Evolutionary conservation across 1,139 yeast species (phyloP), one percentile per base, ranked within the genome.

Genomic region (Candida anutae): DNA sequence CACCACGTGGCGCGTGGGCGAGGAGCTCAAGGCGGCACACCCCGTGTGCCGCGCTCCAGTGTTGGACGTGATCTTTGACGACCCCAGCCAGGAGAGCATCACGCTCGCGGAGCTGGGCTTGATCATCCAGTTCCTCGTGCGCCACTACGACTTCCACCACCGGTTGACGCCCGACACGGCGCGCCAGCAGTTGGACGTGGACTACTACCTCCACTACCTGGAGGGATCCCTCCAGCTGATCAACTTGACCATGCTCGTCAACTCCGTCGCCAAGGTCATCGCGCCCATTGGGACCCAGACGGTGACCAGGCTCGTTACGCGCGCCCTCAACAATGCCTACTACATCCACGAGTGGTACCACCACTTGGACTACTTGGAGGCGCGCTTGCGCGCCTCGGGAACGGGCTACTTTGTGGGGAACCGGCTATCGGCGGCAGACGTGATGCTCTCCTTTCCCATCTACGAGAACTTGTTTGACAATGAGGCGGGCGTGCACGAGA

Each of bases 21-120:
- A 50, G 22, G 75, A 63, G 21, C 50, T 74, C 23, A 62, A 60
- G 34, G 58, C 66, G 23, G 61, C 73, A 6, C 79, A 74, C 39
- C 77, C 78, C 4, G 45, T 68, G 17, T 81, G 80, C 1, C 72
- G 71, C 41, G 54, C 73, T 2, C 82, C 83, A 0, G 46, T 74
- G 4, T 46, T 74, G 25, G 73, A 69, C 31, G 55, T 74, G 13
- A 43, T 50, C n/a, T 60, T 53, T 31, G 62, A 53, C 16, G 69
- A 69, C 42, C 46, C 50, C 31, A 13, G 15, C 11, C 9, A 17
- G 19, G 10, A 17, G 8, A 36, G 40, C 36, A 28, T 57, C 14
- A 46, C 49, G 29, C 47, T 70, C 22, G 66, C 64, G 4, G 77
- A 71, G 41, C 58, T 65, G 29, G 77, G 77, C 1, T 51, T 52